Base-by-base conservation (phyloP, 345 rosid species). In the Sonneratia alba region DNA sequence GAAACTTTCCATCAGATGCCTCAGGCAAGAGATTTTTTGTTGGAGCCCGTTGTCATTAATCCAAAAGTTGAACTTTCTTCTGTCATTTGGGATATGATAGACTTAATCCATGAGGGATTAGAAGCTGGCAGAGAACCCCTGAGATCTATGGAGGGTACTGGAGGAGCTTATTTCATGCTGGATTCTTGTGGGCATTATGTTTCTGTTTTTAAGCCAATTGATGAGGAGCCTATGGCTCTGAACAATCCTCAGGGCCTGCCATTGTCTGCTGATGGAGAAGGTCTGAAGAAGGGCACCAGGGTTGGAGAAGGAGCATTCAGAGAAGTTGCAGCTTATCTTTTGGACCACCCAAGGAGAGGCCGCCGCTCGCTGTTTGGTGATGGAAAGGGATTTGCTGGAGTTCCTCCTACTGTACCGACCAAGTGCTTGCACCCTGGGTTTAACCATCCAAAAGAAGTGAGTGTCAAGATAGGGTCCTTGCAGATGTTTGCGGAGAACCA, bases 301-400 rank as follows among this genome's bases (percentile, higher is more conserved):
- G 87, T 83, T 66, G 87, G 83, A 48, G 84, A 76, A 77, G 87
- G 84, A 43, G 86, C 86, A 36, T 62, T 81, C 43, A 81, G 84
- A 75, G 86, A 83, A 77, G 84, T 79, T 71, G 84, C 84, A 40
- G 86, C 81, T 48, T 81, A 81, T 71, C 66, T 83, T 38, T 70
- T 83, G 77, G 86, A 83, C 75, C 86, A 83, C 69, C 84, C 84
- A n/a, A 74, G 69, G 71, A 66, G 67, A 40, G 80, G 71, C 13
- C 71, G 14, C 21, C 61, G 78, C 48, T 37, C 69, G 0, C 75
- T 36, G 36, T 73, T 59, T 22, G 84, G 80, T 19, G 64, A 73
- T 32, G 76, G 7, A 67, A 66, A 69, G 48, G 83, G 87, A 38
- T 81, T 81, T 75, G 79, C 83, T 15, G 87, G 87, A 10, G 84